These are phyloP conservation scores for Dendrobium nobile DNA, from an alignment of 106 monocot genomes.

Conservation along the genomic window DNA sequence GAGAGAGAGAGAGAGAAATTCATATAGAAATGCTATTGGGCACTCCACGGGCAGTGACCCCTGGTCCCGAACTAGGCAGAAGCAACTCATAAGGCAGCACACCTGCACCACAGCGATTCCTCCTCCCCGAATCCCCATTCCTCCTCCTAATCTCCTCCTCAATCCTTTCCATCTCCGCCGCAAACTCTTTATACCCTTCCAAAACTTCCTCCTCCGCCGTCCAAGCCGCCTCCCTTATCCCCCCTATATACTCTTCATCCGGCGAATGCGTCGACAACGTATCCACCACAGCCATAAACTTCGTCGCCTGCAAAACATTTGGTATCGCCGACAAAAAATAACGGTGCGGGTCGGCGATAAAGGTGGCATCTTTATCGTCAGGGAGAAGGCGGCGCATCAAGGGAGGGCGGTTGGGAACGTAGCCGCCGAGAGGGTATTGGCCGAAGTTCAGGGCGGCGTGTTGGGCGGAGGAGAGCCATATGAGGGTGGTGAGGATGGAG, in stretches of 20 bases:
- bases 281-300: slow-evolving; percentile 90
- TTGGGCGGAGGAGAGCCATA: slow-evolving; percentile 86
- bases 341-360: slow-evolving; percentile 63
- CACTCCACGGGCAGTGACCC: slow-evolving; percentile 80
- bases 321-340: slow-evolving; percentile 68
- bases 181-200: slow-evolving; percentile 42
- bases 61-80: slow-evolving; percentile 55
- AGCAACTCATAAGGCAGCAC: slow-evolving; percentile 77
- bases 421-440: slow-evolving; percentile 90
- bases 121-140: slow-evolving; percentile 37
- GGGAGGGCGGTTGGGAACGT: slow-evolving; percentile 76
- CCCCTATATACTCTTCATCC: slow-evolving; percentile 92
- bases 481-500: slow-evolving; percentile 57
- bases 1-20: not conserved
- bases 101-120: slow-evolving; percentile 84
- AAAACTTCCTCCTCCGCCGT: slow-evolving; percentile 25
- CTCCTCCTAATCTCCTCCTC: slow-evolving; percentile 65
- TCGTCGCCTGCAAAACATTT: slow-evolving; percentile 66
- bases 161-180: slow-evolving; percentile 32
- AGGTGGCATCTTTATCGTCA: slow-evolving; percentile 27
- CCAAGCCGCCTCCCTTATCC: slow-evolving; percentile 24
- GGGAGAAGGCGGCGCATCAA: slow-evolving; percentile 68
- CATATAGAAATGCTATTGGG: slow-evolving; percentile 88
- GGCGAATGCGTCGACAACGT: slow-evolving; percentile 91
- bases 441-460: slow-evolving; percentile 98